These are phyloP conservation scores for Phialocephala subalpina DNA, from an alignment of 2,329 filamentous ascomycete species.

Conservation along the genomic window DNA sequence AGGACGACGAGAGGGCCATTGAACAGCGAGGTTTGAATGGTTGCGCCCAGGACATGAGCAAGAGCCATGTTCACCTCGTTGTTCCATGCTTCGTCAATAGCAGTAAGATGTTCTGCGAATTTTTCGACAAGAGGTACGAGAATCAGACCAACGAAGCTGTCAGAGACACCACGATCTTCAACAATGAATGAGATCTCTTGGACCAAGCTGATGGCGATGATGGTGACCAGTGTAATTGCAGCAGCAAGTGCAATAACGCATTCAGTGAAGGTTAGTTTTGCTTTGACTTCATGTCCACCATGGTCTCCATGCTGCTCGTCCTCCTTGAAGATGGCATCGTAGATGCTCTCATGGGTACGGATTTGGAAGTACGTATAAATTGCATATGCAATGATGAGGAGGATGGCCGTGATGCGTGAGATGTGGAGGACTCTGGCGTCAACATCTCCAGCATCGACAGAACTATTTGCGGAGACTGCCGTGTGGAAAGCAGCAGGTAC, in stretches of 20 bases:
- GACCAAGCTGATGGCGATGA: constrained; percentile 79
- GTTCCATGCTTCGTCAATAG: constrained; percentile 85
- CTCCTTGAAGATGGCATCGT: constrained; percentile 74
- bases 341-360: constrained; percentile 79
- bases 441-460: constrained; percentile 51
- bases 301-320: constrained; percentile 73
- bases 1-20: constrained; percentile 86
- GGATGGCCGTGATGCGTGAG: constrained; percentile 74
- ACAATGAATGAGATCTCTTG: constrained; percentile 73
- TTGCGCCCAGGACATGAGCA: constrained; percentile 85
- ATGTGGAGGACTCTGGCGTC: constrained; percentile 65
- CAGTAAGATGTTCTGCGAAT: constrained; percentile 84
- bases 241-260: constrained; percentile 70
- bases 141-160: constrained; percentile 75
- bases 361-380: constrained; percentile 78
- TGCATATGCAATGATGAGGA: constrained; percentile 73
- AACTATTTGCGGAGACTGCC: constrained; percentile 48
- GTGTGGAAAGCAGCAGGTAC: constrained; percentile 56
- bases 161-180: constrained; percentile 55
- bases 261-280: constrained; percentile 79
- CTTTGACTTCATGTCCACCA: constrained; percentile 64
- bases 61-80: constrained; percentile 85
- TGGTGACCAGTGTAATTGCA: constrained; percentile 72
- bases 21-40: constrained; percentile 88
- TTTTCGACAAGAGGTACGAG: constrained; percentile 86